Evolutionary conservation across 1,284 basidiomycete species (phyloP).

Genomic region (Trametes sp.): DNA sequence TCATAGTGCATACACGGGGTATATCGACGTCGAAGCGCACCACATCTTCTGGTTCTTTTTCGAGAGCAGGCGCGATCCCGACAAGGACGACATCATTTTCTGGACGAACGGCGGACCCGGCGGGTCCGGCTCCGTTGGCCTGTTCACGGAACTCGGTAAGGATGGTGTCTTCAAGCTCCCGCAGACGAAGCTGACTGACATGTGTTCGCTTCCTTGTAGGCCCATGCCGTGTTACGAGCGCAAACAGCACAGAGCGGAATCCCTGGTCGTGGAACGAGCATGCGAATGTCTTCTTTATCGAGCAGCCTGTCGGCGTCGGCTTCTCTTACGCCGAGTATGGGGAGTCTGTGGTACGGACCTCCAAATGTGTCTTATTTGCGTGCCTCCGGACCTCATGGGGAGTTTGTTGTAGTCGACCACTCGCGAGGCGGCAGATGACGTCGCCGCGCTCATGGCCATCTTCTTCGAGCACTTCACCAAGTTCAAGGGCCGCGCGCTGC

Average conservation of each 20-base stretch:
- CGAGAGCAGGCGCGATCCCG: constrained; percentile 75
- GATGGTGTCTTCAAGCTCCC: constrained; percentile 46
- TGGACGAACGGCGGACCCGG: constrained; percentile 72
- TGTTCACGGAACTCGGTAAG: constrained; percentile 72
- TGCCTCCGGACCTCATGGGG: not conserved
- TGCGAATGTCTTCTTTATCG: constrained; percentile 75
- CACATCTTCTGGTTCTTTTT: constrained; percentile 86
- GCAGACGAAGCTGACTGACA: too few species aligned
- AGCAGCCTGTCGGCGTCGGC: constrained; percentile 69
- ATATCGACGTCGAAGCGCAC: constrained; percentile 74
- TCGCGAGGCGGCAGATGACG: constrained; percentile 73
- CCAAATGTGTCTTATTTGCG: too few species aligned
- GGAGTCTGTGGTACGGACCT: constrained; percentile 58
- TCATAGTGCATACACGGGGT: constrained; percentile 49
- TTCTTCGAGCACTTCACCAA: constrained; percentile 79
- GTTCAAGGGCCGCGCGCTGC: constrained; percentile 72
- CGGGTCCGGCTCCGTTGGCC: constrained; percentile 62
- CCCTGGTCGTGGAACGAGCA: constrained; percentile 73
- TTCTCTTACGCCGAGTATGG: constrained; percentile 80
- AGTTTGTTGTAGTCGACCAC: constrained; percentile 53
- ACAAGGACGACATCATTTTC: constrained; percentile 70
- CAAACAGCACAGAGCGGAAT: constrained; percentile 56
- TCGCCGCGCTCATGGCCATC: constrained; percentile 75
- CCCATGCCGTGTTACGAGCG: constrained; percentile 50
- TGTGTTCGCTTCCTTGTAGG: constrained; percentile 43